Evolutionary conservation across 2,329 filamentous ascomycete species (phyloP).

Genomic region (Colletotrichum australisinense): DNA sequence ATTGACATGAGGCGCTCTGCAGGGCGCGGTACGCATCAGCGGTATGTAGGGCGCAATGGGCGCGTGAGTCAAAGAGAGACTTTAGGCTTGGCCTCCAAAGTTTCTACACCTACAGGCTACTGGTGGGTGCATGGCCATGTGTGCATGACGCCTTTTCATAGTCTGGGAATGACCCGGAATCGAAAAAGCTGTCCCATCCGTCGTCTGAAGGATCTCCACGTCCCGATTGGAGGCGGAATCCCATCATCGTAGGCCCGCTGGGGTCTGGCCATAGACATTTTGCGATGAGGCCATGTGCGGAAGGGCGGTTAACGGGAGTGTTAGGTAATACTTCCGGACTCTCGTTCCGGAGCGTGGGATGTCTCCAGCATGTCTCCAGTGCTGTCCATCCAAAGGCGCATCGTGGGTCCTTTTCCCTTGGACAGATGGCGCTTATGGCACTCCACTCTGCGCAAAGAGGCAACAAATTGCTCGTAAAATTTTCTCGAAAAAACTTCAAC

Average conservation of each 20-base stretch:
- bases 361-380: not conserved
- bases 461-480: conserved; percentile 3
- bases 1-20: conserved; percentile 23
- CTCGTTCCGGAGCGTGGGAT: conserved; percentile 22
- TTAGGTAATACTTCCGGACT: conserved; percentile 25
- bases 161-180: conserved; percentile 5
- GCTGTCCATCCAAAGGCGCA: not conserved
- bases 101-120: no score
- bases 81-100: not conserved
- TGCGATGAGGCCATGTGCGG: conserved; percentile 11
- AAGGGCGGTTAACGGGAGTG: conserved; percentile 15
- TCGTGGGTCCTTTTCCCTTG: conserved; percentile 5
- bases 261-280: not conserved
- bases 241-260: not conserved
- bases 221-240: conserved; percentile 8
- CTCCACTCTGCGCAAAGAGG: conserved; percentile 2
- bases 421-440: conserved; percentile 1
- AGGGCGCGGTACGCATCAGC: conserved; percentile 18
- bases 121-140: no score
- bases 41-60: not conserved
- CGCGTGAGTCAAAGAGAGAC: conserved; percentile 5
- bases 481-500: not conserved
- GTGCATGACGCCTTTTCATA: not conserved
- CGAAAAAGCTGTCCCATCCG: not conserved
- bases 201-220: conserved; percentile 9